These are phyloP conservation scores for Nakaseomyces delphensis DNA, from an alignment of 1,139 yeast genomes.

Conservation along the genomic window DNA sequence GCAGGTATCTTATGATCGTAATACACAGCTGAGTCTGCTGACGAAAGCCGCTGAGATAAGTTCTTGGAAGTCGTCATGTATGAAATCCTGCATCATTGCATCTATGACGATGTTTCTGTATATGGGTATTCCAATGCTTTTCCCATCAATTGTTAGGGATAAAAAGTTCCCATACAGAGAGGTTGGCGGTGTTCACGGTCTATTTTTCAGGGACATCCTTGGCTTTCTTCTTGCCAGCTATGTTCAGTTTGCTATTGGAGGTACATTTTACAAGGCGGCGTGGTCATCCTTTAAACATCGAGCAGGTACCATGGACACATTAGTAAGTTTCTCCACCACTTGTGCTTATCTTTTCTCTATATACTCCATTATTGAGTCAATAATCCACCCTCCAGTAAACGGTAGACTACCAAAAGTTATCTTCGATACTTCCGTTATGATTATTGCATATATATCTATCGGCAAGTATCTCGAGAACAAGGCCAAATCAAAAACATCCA, in stretches of 20 bases:
- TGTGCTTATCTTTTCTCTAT: constrained; percentile 71
- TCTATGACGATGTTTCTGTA: constrained; percentile 21
- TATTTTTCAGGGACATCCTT: constrained; percentile 52
- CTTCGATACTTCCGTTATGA: constrained; percentile 84
- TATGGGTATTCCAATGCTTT: constrained; percentile 26
- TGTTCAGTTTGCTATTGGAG: constrained; percentile 58
- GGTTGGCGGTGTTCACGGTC: constrained; percentile 37
- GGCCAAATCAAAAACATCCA: constrained; percentile 90
- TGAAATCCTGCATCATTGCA: constrained; percentile 35
- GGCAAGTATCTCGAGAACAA: constrained; percentile 88
- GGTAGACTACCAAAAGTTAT: constrained; percentile 54
- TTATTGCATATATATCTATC: constrained; percentile 69
- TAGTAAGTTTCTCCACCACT: constrained; percentile 75
- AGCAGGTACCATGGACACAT: constrained; percentile 92
- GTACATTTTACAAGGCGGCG: constrained; percentile 55
- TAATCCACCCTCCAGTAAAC: constrained; percentile 28
- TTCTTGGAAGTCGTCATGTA: constrained; percentile 55
- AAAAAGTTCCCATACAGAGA: constrained; percentile 21
- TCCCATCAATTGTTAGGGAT: constrained; percentile 12
- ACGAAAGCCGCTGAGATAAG: constrained; percentile 63
- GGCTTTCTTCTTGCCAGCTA: constrained; percentile 55
- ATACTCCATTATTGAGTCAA: constrained; percentile 43
- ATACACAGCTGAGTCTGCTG: constrained; percentile 57
- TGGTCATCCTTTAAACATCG: constrained; percentile 56
- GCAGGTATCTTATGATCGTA: constrained; percentile 21